Evolutionary conservation across 208 protist genomes (phyloP).

Genomic region (Chromosphaera perkinsii): DNA sequence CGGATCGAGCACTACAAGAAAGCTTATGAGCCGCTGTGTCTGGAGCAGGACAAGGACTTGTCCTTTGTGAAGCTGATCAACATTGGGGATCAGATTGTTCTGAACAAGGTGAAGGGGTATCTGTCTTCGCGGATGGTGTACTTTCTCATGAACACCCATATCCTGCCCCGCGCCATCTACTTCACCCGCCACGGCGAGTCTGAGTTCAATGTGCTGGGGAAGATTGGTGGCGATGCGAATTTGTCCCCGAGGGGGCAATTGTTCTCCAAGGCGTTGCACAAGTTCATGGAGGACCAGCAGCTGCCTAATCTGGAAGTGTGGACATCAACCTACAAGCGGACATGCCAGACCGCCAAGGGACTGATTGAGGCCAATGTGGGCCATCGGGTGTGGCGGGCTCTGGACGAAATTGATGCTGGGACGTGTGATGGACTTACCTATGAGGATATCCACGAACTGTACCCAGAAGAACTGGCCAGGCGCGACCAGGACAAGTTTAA

Average conservation of each 20-base stretch:
- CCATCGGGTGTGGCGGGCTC: constrained; percentile 19
- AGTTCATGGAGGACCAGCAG: constrained; percentile 19
- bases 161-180: constrained; percentile 20
- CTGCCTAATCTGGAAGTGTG: constrained; percentile 21
- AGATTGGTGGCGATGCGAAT: constrained; percentile 30
- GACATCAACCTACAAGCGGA: constrained; percentile 21
- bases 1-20: constrained; percentile 25
- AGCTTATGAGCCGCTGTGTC: constrained; percentile 13
- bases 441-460: constrained; percentile 33
- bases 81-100: background rate
- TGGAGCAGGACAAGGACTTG: constrained; percentile 1
- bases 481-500: constrained; percentile 34
- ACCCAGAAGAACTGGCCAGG: constrained; percentile 29
- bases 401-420: constrained; percentile 53
- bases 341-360: constrained; percentile 16
- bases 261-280: constrained; percentile 7
- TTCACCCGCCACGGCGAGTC: constrained; percentile 34
- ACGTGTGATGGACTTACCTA: constrained; percentile 52
- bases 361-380: constrained; percentile 4
- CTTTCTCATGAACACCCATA: constrained; percentile 31
- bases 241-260: constrained; percentile 11
- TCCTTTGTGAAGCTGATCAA: constrained; percentile 13
- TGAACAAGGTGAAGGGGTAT: constrained; percentile 21
- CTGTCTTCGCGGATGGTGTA: constrained; percentile 18
- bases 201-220: constrained; percentile 24